These are phyloP conservation scores for Colletotrichum sp. DNA, from an alignment of 2,329 filamentous ascomycete species.

Conservation along the genomic window DNA sequence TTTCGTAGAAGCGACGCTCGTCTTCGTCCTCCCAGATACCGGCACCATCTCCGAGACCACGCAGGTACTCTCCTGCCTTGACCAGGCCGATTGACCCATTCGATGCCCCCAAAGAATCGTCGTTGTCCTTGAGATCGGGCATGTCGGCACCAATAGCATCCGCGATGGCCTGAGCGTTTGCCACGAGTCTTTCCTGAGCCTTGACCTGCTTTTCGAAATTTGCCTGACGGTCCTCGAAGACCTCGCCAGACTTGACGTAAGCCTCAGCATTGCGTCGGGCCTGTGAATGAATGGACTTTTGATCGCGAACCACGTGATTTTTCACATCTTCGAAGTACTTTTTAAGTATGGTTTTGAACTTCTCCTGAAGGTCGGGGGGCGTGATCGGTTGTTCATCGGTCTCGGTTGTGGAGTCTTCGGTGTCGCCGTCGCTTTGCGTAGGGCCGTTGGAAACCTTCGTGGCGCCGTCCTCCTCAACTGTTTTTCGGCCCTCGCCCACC, in stretches of 20 bases:
- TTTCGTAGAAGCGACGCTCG: conserved; percentile 97
- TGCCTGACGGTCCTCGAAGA: conserved; percentile 95
- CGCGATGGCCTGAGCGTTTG: conserved; percentile 89
- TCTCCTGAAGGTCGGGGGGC: conserved; percentile 77
- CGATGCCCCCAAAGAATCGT: conserved; percentile 67
- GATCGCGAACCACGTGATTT: conserved; percentile 84
- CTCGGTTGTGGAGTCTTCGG: conserved; percentile 38
- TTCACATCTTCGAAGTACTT: conserved; percentile 96
- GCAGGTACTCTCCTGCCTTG: conserved; percentile 91
- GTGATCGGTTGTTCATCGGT: conserved; percentile 70
- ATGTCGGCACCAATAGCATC: conserved; percentile 90
- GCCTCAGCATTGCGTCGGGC: conserved; percentile 95
- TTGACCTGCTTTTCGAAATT: conserved; percentile 96
- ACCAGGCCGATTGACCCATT: conserved; percentile 89
- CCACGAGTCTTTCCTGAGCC: conserved; percentile 84
- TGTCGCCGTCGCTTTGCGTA: neutral
- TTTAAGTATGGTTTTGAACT: conserved; percentile 83
- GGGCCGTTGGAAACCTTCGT: conserved; percentile 48
- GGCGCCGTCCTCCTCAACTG: conserved; percentile 79
- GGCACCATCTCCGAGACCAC: conserved; percentile 85
- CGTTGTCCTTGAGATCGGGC: conserved; percentile 88
- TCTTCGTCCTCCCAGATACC: conserved; percentile 99
- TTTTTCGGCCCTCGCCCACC: conserved; percentile 80
- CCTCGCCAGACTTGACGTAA: conserved; percentile 97
- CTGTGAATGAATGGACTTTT: conserved; percentile 85